Evolutionary conservation across 805 yeast species (phyloP).

Genomic region (Ogataea wickerhamii): DNA sequence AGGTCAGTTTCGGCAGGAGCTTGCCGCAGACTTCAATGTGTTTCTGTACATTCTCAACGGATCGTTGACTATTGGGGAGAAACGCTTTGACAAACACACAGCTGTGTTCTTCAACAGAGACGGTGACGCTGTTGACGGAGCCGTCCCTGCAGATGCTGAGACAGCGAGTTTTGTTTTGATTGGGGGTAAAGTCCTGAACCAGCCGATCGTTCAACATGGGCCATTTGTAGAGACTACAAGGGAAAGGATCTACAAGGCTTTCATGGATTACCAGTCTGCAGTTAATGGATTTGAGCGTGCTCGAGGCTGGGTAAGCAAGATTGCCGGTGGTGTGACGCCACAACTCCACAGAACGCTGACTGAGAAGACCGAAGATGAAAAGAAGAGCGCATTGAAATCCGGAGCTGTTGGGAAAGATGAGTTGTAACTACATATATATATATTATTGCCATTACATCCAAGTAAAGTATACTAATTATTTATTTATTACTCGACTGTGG

Average conservation of each 20-base stretch:
- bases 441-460: too few relatives aligned
- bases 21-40: slow-evolving; percentile 60
- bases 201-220: slow-evolving; percentile 80
- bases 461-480: background rate
- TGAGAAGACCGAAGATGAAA: slow-evolving; percentile 11
- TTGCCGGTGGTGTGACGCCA: slow-evolving; percentile 32
- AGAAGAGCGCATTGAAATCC: background rate
- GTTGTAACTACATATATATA: slow-evolving; percentile 7
- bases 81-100: slow-evolving; percentile 41
- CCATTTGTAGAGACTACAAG: slow-evolving; percentile 80
- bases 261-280: slow-evolving; percentile 66
- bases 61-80: slow-evolving; percentile 44
- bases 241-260: slow-evolving; percentile 65
- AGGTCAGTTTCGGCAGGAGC: slow-evolving; percentile 55
- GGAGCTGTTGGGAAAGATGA: slow-evolving; percentile 17
- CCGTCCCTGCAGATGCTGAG: slow-evolving; percentile 41
- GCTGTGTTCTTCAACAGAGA: slow-evolving; percentile 64
- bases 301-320: slow-evolving; percentile 51
- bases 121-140: slow-evolving; percentile 60
- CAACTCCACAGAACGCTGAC: slow-evolving; percentile 26
- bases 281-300: slow-evolving; percentile 69
- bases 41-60: slow-evolving; percentile 71
- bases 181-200: slow-evolving; percentile 73
- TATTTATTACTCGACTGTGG: background rate
- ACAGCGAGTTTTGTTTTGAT: slow-evolving; percentile 64